Evolutionary conservation across 768 basidiomycete species (phyloP).

Genomic region (Rhizopogon rudus): DNA sequence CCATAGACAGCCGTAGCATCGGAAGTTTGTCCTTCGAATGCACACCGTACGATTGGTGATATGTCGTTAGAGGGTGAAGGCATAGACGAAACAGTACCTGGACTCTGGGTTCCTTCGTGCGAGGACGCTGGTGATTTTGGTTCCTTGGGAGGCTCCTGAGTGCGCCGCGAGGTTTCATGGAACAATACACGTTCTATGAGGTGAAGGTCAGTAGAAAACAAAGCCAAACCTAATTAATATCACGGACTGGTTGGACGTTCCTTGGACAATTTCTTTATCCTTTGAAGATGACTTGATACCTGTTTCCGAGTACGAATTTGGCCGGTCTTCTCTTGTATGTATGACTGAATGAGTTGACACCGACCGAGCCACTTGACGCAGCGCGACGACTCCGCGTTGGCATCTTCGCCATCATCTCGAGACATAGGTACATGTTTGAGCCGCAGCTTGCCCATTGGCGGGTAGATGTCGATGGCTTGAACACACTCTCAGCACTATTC

Average conservation of each 20-base stretch:
- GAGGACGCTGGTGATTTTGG: background rate
- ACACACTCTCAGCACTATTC: conserved; percentile 3
- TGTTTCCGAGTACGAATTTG: conserved; percentile 34
- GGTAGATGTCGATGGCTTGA: conserved; percentile 25
- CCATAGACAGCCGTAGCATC: background rate
- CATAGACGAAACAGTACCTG: conserved; percentile 4
- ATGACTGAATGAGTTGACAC: conserved; percentile 35
- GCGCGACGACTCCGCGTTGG: conserved; percentile 4
- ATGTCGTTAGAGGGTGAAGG: conserved; percentile 2
- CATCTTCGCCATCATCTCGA: conserved; percentile 8
- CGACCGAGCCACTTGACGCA: conserved; percentile 29
- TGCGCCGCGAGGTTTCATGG: conserved; percentile 14
- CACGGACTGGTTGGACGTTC: conserved; percentile 28
- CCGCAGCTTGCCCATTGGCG: conserved; percentile 32
- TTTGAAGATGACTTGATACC: conserved; percentile 35
- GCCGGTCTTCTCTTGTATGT: conserved; percentile 33
- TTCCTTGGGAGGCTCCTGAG: conserved; percentile 6
- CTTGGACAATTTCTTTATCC: conserved; percentile 30
- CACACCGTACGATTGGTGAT: conserved; percentile 6
- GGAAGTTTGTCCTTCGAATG: background rate
- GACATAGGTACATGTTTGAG: conserved; percentile 27
- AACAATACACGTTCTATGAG: conserved; percentile 20
- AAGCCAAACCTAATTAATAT: background rate
- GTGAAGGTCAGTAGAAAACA: background rate
- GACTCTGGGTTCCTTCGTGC: conserved; percentile 1